Conservation (phyloP, 2,329 filamentous ascomycete genomes). For the Calycina herbarum region DNA sequence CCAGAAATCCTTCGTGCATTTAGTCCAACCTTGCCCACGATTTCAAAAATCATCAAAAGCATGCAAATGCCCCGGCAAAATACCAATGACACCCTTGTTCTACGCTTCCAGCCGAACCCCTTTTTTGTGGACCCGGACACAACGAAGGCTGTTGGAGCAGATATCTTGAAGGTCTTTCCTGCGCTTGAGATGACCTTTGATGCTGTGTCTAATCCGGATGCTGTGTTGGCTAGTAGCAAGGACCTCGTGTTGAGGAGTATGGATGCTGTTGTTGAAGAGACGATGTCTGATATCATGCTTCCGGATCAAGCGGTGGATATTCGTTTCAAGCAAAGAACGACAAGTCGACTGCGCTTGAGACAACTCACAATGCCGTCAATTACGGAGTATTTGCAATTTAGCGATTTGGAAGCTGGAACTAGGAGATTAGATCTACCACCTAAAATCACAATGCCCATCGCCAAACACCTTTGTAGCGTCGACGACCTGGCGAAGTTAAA, state of each 20-base stretch:
- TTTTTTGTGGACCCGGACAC: constrained; percentile 16
- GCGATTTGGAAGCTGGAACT: constrained; percentile 22
- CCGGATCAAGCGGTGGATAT: constrained; percentile 36
- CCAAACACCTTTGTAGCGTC: constrained; percentile 26
- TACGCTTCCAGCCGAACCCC: constrained; percentile 36
- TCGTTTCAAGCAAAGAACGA: constrained; percentile 33
- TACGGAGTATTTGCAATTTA: constrained; percentile 26
- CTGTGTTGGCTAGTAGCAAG: constrained; percentile 4
- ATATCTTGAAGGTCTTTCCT: constrained; percentile 33
- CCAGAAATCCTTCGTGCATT: constrained; percentile 24
- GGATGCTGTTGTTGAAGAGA: constrained; percentile 28
- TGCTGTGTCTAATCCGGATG: constrained; percentile 8
- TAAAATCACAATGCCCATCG: constrained; percentile 32
- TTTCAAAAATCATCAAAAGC: constrained; percentile 25
- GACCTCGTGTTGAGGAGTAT: constrained; percentile 24
- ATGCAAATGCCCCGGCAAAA: neutral
- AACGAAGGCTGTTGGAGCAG: constrained; percentile 19
- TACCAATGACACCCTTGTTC: constrained; percentile 19
- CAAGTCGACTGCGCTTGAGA: constrained; percentile 20
- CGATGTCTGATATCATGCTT: constrained; percentile 35
- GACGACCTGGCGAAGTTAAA: constrained; percentile 19
- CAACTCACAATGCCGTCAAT: constrained; percentile 19
- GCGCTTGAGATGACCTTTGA: constrained; percentile 34
- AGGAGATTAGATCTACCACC: constrained; percentile 30
- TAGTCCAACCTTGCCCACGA: constrained; percentile 27